phyloP scores from a whole-genome alignment of 2,329 filamentous ascomycete genomes.

The Pseudocercospora fuligena region DNA sequence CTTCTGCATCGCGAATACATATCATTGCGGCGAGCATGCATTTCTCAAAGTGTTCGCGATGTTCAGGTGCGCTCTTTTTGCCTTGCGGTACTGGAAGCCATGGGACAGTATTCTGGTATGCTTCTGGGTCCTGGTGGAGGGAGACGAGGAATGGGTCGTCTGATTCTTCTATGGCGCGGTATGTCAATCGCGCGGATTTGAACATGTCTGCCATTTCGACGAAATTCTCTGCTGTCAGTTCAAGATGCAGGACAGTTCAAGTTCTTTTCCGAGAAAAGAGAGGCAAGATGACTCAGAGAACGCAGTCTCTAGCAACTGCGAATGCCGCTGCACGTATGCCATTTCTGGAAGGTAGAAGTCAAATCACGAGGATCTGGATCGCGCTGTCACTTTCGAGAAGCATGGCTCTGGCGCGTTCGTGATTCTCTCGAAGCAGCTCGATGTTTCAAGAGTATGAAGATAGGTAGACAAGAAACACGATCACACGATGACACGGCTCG shows the following conservation, averaged over 20 bases:
- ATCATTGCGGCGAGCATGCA: not conserved
- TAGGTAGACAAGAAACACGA: not conserved
- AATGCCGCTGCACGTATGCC: too few species aligned
- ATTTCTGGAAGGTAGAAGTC: not conserved
- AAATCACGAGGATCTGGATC: not conserved
- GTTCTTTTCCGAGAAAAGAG: too few species aligned
- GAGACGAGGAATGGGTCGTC: conserved; percentile 7
- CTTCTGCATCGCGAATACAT: not conserved
- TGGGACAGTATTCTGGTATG: conserved; percentile 5
- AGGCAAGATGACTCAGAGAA: not conserved
- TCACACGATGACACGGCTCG: too few species aligned
- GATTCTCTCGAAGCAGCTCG: not conserved
- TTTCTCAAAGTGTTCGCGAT: not conserved
- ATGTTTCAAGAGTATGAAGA: not conserved
- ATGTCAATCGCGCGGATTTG: not conserved
- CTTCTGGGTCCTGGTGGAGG: conserved; percentile 11
- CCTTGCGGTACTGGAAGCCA: conserved; percentile 6
- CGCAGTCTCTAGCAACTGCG: not conserved
- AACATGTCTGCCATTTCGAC: not conserved
- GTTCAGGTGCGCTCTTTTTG: not conserved
- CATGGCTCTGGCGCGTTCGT: not conserved
- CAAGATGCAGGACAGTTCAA: not conserved
- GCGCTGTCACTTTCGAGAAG: not conserved
- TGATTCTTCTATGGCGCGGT: conserved; percentile 9
- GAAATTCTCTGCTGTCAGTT: not conserved